Evolutionary conservation across 257 asterid species (phyloP).

Genomic region (Solanum raphanifolium): DNA sequence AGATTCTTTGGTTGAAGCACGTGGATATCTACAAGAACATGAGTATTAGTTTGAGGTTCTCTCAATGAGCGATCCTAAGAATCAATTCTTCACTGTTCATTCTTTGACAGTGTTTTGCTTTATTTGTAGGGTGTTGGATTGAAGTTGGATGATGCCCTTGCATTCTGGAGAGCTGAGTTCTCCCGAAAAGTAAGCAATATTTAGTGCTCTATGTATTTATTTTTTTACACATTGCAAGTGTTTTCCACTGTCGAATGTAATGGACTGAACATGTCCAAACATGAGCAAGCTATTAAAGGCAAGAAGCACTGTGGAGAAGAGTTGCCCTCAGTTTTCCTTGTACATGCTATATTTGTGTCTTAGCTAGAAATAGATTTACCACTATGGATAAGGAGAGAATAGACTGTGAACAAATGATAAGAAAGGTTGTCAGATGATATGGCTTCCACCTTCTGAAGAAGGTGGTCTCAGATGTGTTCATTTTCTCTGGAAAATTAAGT

Average conservation of each 20-base stretch:
- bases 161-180: slow-evolving; percentile 94
- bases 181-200: slow-evolving; percentile 50
- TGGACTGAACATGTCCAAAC: not conserved
- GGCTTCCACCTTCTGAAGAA: not conserved
- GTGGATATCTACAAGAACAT: not conserved
- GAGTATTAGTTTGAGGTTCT: not conserved
- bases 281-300: not conserved
- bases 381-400: not conserved
- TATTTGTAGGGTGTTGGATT: slow-evolving; percentile 75
- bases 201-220: not conserved
- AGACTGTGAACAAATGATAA: not conserved
- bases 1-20: not conserved
- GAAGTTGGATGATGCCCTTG: slow-evolving; percentile 96
- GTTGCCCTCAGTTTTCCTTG: not conserved
- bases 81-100: not conserved
- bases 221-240: not conserved
- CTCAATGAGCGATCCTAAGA: not conserved
- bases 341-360: not conserved
- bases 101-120: not conserved
- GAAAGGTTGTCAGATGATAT: not conserved
- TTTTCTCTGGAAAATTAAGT: not conserved
- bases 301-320: not conserved
- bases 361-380: not conserved
- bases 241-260: not conserved
- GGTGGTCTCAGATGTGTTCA: not conserved